Conservation (phyloP, 352 stramenopile genomes). For the Phytophthora multivora region DNA sequence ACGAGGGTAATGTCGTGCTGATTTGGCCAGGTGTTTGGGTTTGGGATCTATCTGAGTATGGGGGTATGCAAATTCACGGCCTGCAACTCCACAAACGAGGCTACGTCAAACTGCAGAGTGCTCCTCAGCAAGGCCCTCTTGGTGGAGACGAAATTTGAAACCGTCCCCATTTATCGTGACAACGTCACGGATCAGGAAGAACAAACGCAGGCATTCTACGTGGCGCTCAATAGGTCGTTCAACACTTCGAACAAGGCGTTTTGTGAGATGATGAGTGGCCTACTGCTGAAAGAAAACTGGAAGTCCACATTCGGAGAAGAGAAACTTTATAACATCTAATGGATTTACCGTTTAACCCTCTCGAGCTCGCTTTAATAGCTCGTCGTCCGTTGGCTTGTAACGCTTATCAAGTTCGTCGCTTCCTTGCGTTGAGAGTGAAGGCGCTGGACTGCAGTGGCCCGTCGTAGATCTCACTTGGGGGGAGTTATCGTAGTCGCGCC, state of each 20-base stretch:
- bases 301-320: conserved; percentile 18
- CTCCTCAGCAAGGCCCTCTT: conserved; percentile 8
- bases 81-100: conserved; percentile 22
- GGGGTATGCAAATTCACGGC: neutral
- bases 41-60: neutral
- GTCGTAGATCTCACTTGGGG: neutral
- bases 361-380: conserved; percentile 26
- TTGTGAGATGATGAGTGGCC: conserved; percentile 17
- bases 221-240: conserved; percentile 22
- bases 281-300: conserved; percentile 29
- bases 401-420: neutral
- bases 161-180: conserved; percentile 47
- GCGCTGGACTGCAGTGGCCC: neutral
- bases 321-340: too few species aligned
- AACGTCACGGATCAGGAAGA: conserved; percentile 33
- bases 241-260: conserved; percentile 19
- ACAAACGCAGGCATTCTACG: conserved; percentile 22
- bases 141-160: conserved; percentile 48
- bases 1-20: neutral
- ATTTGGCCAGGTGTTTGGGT: neutral
- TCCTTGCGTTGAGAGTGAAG: conserved; percentile 2
- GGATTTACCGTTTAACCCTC: too few species aligned
- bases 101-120: conserved; percentile 15
- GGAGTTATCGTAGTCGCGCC: neutral
- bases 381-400: conserved; percentile 12